Evolutionary conservation across 225 moss, liverwort and hornwort genomes (phyloP).

Genomic region (Takakia lepidozioides): DNA sequence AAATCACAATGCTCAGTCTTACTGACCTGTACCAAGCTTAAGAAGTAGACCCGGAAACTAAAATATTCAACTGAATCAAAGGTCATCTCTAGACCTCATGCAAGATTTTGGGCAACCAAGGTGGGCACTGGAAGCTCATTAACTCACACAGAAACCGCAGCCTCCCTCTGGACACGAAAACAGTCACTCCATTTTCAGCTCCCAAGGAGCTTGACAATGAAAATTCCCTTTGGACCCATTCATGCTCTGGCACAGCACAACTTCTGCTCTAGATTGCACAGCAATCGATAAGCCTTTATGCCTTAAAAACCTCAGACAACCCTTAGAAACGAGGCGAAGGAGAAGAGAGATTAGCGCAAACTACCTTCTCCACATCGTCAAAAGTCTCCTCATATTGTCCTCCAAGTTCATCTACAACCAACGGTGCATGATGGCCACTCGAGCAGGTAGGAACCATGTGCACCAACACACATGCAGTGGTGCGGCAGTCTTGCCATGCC

Average conservation of each 20-base stretch:
- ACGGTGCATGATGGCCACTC: slow-evolving; percentile 48
- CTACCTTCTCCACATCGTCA: slow-evolving; percentile 86
- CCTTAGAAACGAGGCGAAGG: too few relatives aligned
- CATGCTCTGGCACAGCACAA: too few relatives aligned
- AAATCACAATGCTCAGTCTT: too few relatives aligned
- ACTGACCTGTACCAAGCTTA: too few relatives aligned
- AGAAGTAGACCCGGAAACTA: too few relatives aligned
- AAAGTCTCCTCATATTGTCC: slow-evolving; percentile 88
- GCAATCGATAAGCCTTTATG: neutral
- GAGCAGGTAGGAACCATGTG: slow-evolving; percentile 39
- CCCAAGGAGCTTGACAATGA: too few relatives aligned
- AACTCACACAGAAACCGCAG: neutral
- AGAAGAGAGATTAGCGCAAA: too few relatives aligned
- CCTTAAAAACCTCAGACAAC: too few relatives aligned
- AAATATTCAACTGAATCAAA: too few relatives aligned
- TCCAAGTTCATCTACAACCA: slow-evolving; percentile 73
- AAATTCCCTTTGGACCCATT: too few relatives aligned
- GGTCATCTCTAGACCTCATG: too few relatives aligned
- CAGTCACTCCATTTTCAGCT: neutral
- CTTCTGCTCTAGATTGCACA: too few relatives aligned
- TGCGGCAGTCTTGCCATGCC: slow-evolving; percentile 74
- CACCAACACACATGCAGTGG: slow-evolving; percentile 28
- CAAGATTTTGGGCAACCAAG: neutral
- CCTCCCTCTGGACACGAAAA: neutral
- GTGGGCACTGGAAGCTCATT: neutral